Percentiles rank a stretch among this genome's conserved stretches.
Conservation (phyloP, 495 filamentous ascomycete genomes). For the Penicillium pulvis region DNA sequence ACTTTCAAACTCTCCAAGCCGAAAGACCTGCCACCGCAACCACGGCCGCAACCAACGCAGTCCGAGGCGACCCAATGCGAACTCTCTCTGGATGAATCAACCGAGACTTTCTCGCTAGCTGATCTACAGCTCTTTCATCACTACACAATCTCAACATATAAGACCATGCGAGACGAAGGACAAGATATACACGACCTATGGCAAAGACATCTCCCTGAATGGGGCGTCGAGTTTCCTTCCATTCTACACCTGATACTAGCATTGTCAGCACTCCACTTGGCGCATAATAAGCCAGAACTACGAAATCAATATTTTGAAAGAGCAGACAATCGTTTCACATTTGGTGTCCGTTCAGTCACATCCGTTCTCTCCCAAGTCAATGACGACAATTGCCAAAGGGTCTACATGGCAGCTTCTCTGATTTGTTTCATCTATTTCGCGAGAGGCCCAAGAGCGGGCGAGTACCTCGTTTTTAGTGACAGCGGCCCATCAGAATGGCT, state of each 20-base stretch:
- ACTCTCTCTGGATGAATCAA: not conserved
- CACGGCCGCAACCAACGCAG: not conserved
- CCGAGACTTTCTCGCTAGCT: slow-evolving; percentile 29
- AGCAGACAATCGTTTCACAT: slow-evolving; percentile 49
- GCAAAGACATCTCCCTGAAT: slow-evolving; percentile 40
- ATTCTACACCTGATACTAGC: slow-evolving; percentile 50
- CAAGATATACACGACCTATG: slow-evolving; percentile 31
- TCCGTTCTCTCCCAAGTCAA: slow-evolving; percentile 36
- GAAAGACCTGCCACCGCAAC: not conserved
- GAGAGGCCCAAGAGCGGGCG: slow-evolving; percentile 38
- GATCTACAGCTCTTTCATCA: slow-evolving; percentile 45
- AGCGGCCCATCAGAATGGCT: slow-evolving; percentile 45
- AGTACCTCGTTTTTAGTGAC: slow-evolving; percentile 48
- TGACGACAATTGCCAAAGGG: slow-evolving; percentile 41
- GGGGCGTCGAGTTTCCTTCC: slow-evolving; percentile 44
- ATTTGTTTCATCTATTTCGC: slow-evolving; percentile 52
- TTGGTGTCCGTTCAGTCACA: slow-evolving; percentile 47
- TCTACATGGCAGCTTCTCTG: slow-evolving; percentile 49
- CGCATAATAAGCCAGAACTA: slow-evolving; percentile 34
- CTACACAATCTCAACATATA: slow-evolving; percentile 36
- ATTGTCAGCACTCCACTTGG: slow-evolving; percentile 46
- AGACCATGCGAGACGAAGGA: slow-evolving; percentile 28
- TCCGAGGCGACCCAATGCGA: slow-evolving; percentile 16
- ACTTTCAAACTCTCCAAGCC: slow-evolving; percentile 13
- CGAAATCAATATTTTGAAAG: slow-evolving; percentile 31